A percentile compares a stretch with the other conserved stretches of the same genome.
Conservation (phyloP, 352 stramenopile species). For the Thraustochytrium striatum region DNA sequence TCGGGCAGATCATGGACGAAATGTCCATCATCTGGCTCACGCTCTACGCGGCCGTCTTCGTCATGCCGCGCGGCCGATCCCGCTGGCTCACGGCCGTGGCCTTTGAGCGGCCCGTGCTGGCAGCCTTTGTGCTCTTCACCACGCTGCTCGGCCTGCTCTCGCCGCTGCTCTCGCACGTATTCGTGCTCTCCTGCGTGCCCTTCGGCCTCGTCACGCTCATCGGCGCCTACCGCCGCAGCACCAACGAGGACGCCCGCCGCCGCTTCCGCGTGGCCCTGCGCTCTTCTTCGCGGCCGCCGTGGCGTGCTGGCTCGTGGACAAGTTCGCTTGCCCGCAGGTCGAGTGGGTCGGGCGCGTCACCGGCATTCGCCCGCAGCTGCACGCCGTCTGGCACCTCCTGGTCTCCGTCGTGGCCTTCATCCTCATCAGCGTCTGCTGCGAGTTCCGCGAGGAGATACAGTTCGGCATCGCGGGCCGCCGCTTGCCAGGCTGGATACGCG, state of each 20-base stretch:
- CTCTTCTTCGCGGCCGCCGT: slow-evolving; percentile 33
- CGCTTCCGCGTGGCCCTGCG: slow-evolving; percentile 6
- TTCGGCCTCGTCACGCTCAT: slow-evolving; percentile 14
- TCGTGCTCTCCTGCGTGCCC: slow-evolving; percentile 21
- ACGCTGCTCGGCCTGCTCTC: slow-evolving; percentile 33
- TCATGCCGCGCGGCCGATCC: slow-evolving; percentile 8
- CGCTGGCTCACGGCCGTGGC: background rate
- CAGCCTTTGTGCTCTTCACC: slow-evolving; percentile 22
- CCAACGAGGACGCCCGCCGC: background rate
- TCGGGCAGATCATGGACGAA: slow-evolving; percentile 48
- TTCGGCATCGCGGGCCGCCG: no score
- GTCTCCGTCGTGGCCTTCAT: slow-evolving; percentile 27
- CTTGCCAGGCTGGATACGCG: no score
- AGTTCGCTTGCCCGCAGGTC: slow-evolving; percentile 21
- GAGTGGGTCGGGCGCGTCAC: background rate
- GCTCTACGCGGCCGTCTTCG: slow-evolving; percentile 31
- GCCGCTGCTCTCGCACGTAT: slow-evolving; percentile 34
- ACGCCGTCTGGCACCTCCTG: slow-evolving; percentile 47
- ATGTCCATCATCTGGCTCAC: slow-evolving; percentile 48
- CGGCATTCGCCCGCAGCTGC: slow-evolving; percentile 38
- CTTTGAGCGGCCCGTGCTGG: slow-evolving; percentile 22
- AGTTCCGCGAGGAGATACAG: no score
- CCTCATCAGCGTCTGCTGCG: slow-evolving; percentile 28
- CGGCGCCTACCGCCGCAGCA: background rate
- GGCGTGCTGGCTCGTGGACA: slow-evolving; percentile 36